Evolutionary conservation across 2,329 filamentous ascomycete species (phyloP).

Genomic region (Nothophoma quercina): DNA sequence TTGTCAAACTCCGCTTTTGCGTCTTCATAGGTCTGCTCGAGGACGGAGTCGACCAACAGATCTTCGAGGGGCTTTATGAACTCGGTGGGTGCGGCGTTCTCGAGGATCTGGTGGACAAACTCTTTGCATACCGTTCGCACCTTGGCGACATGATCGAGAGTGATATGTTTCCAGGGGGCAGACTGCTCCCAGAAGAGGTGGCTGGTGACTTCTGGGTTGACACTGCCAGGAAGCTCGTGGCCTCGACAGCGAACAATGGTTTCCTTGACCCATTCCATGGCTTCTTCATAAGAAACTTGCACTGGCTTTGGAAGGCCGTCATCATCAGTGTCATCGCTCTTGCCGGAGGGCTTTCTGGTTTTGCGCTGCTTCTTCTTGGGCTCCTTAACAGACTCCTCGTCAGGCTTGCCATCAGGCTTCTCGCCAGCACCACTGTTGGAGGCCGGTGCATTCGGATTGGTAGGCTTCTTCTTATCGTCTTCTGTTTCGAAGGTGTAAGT

Average conservation of each 20-base stretch:
- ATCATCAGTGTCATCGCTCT: too few species aligned
- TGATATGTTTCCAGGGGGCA: conserved; percentile 58
- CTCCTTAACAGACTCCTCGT: too few species aligned
- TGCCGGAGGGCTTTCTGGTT: too few species aligned
- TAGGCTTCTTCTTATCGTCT: too few species aligned
- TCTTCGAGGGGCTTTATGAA: conserved; percentile 47
- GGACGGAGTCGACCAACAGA: conserved; percentile 52
- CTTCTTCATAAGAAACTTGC: conserved; percentile 32
- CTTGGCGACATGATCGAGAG: conserved; percentile 43
- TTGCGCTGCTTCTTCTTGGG: too few species aligned
- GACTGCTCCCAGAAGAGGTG: conserved; percentile 68
- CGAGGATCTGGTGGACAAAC: conserved; percentile 48
- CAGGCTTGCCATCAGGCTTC: too few species aligned
- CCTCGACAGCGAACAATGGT: conserved; percentile 56
- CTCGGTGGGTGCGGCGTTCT: conserved; percentile 50
- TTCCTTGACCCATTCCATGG: conserved; percentile 50
- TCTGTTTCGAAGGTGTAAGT: conserved; percentile 26
- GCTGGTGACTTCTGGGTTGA: conserved; percentile 65
- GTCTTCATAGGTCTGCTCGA: conserved; percentile 37
- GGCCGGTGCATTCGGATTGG: too few species aligned
- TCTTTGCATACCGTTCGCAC: conserved; percentile 43
- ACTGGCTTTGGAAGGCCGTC: neutral
- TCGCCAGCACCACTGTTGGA: too few species aligned
- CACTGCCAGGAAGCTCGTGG: conserved; percentile 66
- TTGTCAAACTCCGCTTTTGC: conserved; percentile 51